Base-by-base conservation (phyloP, 768 basidiomycete species). In the Dentipellis sp. region DNA sequence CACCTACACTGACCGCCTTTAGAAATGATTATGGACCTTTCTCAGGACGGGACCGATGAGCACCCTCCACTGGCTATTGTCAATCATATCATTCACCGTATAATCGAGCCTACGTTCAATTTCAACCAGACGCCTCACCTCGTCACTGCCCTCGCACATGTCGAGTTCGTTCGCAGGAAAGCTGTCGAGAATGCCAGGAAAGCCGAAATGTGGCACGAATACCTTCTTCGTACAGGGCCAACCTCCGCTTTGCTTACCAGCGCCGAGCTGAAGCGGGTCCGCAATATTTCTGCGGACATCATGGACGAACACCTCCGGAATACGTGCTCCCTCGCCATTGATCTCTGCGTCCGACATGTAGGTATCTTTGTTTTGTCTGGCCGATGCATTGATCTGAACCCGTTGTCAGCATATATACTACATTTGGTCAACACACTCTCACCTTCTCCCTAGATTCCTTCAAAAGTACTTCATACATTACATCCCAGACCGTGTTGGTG, bases 71-170 rank as follows among this genome's bases (percentile, higher is more conserved):
- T 29, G 6, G 29, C 29, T 29, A 6, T 29, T 29, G 29, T 29
- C 6, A 6, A 29, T 29, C 6, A 29, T 29, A 29, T 29, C 29
- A 29, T 29, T 29, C 29, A 6, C 29, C 29, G 29, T 29, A 29
- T 29, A 29, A 29, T 29, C 29, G 29, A 29, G 29, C 59, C 59
- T 17, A 47, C 58, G 0, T 9, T 56, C 14, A 55, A 55, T 16
- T 61, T 61, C 50, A 23, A 21, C 11, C 55, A 54, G 17, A 53
- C 54, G 2, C 60, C 58, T 11, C 58, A 59, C 11, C 14, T 61
- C 29, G 52, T 61, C 22, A 58, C 59, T 23, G 50, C 59, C 22
- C 22, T 61, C 14, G 53, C 58, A 10, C 60, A 61, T 42, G 55
- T 61, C 23, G 58, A 61, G 50, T 50, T 58, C 36, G 35, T 53